Evolutionary conservation across 192 early-diverging fungal genomes (phyloP).

Genomic region (Coemansia sp.): DNA sequence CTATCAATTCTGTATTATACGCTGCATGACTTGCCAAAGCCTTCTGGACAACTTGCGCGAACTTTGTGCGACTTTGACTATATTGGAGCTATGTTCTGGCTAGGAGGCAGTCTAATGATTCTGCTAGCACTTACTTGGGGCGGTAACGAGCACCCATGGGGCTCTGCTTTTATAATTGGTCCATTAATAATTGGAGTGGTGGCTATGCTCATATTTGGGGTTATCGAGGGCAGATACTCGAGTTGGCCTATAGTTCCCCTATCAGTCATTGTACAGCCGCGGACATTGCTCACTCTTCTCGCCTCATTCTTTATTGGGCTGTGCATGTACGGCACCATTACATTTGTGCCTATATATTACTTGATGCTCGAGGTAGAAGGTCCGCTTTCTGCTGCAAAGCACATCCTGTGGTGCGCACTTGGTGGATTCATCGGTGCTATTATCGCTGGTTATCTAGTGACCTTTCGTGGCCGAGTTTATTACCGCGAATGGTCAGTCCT

Average conservation of each 20-base stretch:
- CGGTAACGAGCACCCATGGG: constrained; percentile 64
- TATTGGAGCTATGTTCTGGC: constrained; percentile 55
- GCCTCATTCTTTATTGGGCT: constrained; percentile 44
- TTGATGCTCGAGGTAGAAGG: constrained; percentile 31
- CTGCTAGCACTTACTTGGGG: constrained; percentile 62
- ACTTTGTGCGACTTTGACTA: constrained; percentile 64
- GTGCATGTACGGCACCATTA: constrained; percentile 53
- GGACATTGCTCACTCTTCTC: constrained; percentile 32
- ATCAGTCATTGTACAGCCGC: constrained; percentile 22
- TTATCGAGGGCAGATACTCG: constrained; percentile 63
- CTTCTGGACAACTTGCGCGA: constrained; percentile 47
- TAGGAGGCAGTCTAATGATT: constrained; percentile 58
- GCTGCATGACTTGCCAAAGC: constrained; percentile 60
- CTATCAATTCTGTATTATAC: constrained; percentile 59
- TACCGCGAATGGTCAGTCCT: constrained; percentile 46
- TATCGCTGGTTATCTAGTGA: constrained; percentile 31
- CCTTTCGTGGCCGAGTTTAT: constrained; percentile 27
- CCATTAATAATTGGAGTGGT: constrained; percentile 53
- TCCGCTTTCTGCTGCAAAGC: constrained; percentile 19
- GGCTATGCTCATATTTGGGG: constrained; percentile 45
- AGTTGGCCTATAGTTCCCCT: constrained; percentile 68
- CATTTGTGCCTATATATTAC: constrained; percentile 56
- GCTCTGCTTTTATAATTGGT: constrained; percentile 49
- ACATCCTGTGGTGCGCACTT: constrained; percentile 48
- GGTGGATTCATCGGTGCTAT: constrained; percentile 31